Evolutionary conservation across 2,329 filamentous ascomycete species (phyloP), one percentile per base, ranked within the genome.

Genomic region (Davidsoniella virescens): DNA sequence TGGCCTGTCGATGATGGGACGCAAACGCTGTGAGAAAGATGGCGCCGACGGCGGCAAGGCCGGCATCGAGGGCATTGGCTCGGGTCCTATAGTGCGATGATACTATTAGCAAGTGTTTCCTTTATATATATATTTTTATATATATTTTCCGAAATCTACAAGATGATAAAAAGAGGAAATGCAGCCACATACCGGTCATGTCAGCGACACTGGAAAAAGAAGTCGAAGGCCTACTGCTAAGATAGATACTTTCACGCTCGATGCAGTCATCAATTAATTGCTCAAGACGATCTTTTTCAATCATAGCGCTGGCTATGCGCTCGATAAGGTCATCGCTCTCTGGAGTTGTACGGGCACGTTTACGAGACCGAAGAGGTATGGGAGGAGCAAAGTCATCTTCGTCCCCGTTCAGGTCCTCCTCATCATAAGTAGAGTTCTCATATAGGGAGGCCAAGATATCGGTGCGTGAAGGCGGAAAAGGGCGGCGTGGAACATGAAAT

Each of bases 231-330:
- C 73, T 68, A 59, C 72, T 76, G 53, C 59, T 64, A 16, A 67
- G 55, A 55, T 76, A 79, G 33, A 78, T 61, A 60, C 73, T 80
- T 62, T 77, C 74, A 53, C 75, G 70, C 64, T 79, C 74, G 20
- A 78, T 70, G 18, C 75, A 65, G 47, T 73, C 69, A 48, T 81
- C 73, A 49, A 81, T 78, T 55, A 77, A 69, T 52, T 69, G 70
- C 60, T 81, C 69, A 41, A 78, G 61, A 51, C 64, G 65, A 50
- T 82, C 78, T 54, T 75, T 66, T 58, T 81, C 76, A 49, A 74
- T 63, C 64, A 78, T 70, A 45, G 72, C 74, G 53, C 64, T 68
- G 26, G 74, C 75, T 42, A 78, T 72, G 40, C 73, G 67, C 55
- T 74, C 70, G 46, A 73, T 71, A 49, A 78, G 71, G 12, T 60